Conservation (phyloP, 495 filamentous ascomycete genomes). For the Parachaetomium inaequale region DNA sequence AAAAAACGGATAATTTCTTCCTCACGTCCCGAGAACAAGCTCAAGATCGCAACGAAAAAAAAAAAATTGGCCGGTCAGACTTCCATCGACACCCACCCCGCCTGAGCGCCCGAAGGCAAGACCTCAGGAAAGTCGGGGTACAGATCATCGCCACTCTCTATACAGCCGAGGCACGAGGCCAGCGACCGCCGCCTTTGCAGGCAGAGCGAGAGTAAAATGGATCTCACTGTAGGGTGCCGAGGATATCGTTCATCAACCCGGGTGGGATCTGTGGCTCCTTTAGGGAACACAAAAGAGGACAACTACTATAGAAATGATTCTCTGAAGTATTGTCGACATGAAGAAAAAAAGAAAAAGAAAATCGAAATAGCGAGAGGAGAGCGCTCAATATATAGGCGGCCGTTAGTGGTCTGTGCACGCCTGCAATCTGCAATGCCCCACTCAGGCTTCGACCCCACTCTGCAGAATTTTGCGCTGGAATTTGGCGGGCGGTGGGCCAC, state of each 20-base stretch:
- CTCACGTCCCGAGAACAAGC: slow-evolving; percentile 37
- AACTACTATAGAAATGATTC: slow-evolving; percentile 91
- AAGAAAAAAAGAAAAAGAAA: slow-evolving; percentile 40
- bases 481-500: not conserved
- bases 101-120: slow-evolving; percentile 52
- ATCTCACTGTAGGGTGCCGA: slow-evolving; percentile 58
- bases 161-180: slow-evolving; percentile 40
- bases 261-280: slow-evolving; percentile 62
- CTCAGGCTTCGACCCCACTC: not conserved
- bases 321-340: slow-evolving; percentile 68
- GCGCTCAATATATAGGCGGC: slow-evolving; percentile 35
- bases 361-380: slow-evolving; percentile 18
- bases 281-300: slow-evolving; percentile 75
- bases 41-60: slow-evolving; percentile 48
- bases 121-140: slow-evolving; percentile 46
- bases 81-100: slow-evolving; percentile 60
- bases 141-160: slow-evolving; percentile 65
- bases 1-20: slow-evolving; percentile 34
- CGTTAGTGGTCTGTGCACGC: slow-evolving; percentile 34
- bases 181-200: slow-evolving; percentile 48
- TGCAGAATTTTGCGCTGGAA: not conserved
- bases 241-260: slow-evolving; percentile 61
- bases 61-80: slow-evolving; percentile 55
- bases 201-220: slow-evolving; percentile 48
- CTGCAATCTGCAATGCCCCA: slow-evolving; percentile 39